phyloP scores from a whole-genome alignment of 768 basidiomycete species.

The Termitomyces sp. region DNA sequence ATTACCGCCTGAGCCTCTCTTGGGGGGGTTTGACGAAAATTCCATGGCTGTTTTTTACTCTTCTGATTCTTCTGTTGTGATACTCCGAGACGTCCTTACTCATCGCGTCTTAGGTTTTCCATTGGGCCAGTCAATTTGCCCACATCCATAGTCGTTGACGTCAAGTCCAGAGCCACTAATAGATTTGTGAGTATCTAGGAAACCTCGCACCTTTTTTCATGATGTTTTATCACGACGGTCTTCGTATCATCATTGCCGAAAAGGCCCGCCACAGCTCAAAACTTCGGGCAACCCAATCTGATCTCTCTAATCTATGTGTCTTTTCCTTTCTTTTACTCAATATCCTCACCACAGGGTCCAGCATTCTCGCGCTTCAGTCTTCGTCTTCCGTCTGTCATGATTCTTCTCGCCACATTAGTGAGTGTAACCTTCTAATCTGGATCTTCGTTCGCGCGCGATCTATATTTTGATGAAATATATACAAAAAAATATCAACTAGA shows the following conservation, averaged over 20 bases:
- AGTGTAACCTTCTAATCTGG: neutral
- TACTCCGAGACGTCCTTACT: constrained; percentile 1
- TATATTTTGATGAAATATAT: neutral
- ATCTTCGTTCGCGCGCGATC: neutral
- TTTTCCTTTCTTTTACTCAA: neutral
- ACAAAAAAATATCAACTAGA: constrained; percentile 46
- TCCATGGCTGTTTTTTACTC: constrained; percentile 74
- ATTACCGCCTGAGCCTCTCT: constrained; percentile 76
- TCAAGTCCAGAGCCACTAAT: too few species aligned
- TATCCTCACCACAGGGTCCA: constrained; percentile 2
- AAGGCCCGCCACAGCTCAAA: constrained; percentile 91
- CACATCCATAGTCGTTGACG: too few species aligned
- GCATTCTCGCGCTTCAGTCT: neutral
- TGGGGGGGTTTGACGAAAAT: constrained; percentile 58
- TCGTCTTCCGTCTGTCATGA: too few species aligned
- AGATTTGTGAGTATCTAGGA: constrained; percentile 24
- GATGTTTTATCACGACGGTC: constrained; percentile 91
- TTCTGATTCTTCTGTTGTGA: constrained; percentile 37
- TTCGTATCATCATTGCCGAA: constrained; percentile 83
- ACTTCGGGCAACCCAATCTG: constrained; percentile 78
- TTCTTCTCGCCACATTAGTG: neutral
- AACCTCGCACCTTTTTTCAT: constrained; percentile 23
- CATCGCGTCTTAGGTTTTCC: neutral
- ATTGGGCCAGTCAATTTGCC: too few species aligned
- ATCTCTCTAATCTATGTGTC: constrained; percentile 22